These are phyloP conservation scores for Gossypium arboreum DNA, from an alignment of 345 rosid species.

Conservation along the genomic window DNA sequence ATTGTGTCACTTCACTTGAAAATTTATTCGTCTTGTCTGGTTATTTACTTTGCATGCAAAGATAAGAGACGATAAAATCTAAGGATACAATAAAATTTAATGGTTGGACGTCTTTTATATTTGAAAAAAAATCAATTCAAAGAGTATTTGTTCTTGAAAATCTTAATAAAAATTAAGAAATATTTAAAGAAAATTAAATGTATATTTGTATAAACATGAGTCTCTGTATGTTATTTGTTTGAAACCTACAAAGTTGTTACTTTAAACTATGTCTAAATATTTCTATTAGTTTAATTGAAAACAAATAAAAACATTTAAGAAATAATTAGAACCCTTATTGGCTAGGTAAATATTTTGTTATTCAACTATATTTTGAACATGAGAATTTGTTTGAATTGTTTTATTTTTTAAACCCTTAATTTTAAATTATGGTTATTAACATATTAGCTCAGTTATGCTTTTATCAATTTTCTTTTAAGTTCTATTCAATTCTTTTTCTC, in stretches of 20 bases:
- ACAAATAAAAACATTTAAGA: not conserved
- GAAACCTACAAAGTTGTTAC: not conserved
- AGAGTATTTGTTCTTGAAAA: too few relatives aligned
- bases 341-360: too few relatives aligned
- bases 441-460: too few relatives aligned
- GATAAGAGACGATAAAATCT: not conserved
- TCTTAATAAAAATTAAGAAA: not conserved
- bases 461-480: too few relatives aligned
- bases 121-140: not conserved
- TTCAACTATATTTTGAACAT: too few relatives aligned
- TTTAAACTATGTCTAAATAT: not conserved
- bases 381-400: too few relatives aligned
- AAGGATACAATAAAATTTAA: not conserved
- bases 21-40: not conserved
- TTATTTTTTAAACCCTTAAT: too few relatives aligned
- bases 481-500: too few relatives aligned
- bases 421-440: too few relatives aligned
- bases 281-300: not conserved
- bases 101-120: not conserved
- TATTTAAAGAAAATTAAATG: not conserved
- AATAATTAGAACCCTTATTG: too few relatives aligned
- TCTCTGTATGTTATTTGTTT: not conserved
- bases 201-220: too few relatives aligned
- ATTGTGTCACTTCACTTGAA: not conserved
- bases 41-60: not conserved